Evolutionary conservation across 331 rosid genomes (phyloP), one percentile per base, ranked within the genome.

Genomic region (Acacia pycnantha): DNA sequence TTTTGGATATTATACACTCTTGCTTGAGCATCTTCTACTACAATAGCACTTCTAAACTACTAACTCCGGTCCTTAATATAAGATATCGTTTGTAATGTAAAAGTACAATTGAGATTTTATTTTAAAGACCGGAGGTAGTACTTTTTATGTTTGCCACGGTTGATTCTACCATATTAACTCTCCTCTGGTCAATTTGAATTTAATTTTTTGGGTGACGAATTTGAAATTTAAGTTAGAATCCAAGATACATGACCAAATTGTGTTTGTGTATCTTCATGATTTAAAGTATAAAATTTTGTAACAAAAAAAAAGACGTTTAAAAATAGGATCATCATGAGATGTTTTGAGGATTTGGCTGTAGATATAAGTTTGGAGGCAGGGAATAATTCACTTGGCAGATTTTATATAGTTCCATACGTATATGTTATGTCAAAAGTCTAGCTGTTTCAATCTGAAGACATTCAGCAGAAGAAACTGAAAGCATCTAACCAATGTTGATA

Each of bases 301-400:
- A 56, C 66, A 51, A 64, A 53, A 67, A 56, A 48, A 6, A 11
- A 11, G 47, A 54, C 46, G 44, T 56, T 48, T 22, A 58, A 79
- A 26, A 48, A 18, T 70, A 47, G 12, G 66, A 35, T 82, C 69
- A 70, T 35, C 29, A 14, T 59, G 67, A 33, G 46, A 46, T 59
- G 26, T 64, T n/a, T n/a, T 79, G 73, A 65, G 24, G 77, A 79
- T 73, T 35, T 74, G 41, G 81, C 74, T 70, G 62, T 73, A 31
- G 29, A 19, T 56, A 26, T 22, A 84, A 67, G 77, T 83, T 47
- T 56, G 61, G 37, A 47, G 70, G 47, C 47, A 6, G 33, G 35
- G 56, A 78, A 73, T 46, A 79, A 72, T 35, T 37, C 13, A n/a
- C 24, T 44, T 27, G 70, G 35, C 44, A 54, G 46, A 31, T 31